Conservation (phyloP, 352 stramenopile species). For the Phytophthora citrophthora region DNA sequence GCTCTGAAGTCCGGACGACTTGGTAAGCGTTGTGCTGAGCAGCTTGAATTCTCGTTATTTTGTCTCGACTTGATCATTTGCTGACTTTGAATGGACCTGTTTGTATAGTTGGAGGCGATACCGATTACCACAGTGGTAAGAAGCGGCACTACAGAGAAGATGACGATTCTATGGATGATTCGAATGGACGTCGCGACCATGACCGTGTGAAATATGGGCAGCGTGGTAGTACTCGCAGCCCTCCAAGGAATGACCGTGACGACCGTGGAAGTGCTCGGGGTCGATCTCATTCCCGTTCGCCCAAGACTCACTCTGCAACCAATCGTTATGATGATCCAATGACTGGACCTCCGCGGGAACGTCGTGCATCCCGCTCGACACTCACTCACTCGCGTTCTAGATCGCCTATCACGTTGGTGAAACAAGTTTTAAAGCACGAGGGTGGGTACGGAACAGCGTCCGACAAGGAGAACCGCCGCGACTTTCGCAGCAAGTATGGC, state of each 20-base stretch:
- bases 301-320: conserved; percentile 16
- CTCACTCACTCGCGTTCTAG: conserved; percentile 35
- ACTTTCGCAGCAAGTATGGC: conserved; percentile 28
- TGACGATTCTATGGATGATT: conserved; percentile 25
- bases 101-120: conserved; percentile 37
- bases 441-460: conserved; percentile 25
- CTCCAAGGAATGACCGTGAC: conserved; percentile 32
- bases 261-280: conserved; percentile 29
- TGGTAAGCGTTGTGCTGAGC: conserved; percentile 40
- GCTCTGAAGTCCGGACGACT: conserved; percentile 62
- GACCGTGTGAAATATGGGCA: conserved; percentile 40
- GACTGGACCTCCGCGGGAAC: conserved; percentile 21
- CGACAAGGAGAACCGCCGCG: conserved; percentile 40
- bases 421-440: conserved; percentile 20
- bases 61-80: conserved; percentile 20
- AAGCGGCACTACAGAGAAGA: conserved; percentile 29
- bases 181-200: conserved; percentile 22
- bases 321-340: conserved; percentile 16
- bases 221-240: conserved; percentile 25
- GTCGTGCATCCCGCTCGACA: not conserved
- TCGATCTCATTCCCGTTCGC: conserved; percentile 43
- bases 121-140: conserved; percentile 33
- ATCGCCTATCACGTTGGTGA: conserved; percentile 33
- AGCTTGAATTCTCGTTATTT: conserved; percentile 24
- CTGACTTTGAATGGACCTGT: conserved; percentile 27